Evolutionary conservation across 2,329 filamentous ascomycete genomes (phyloP), one percentile per base, ranked within the genome.

Genomic region (Lachnellula cervina): DNA sequence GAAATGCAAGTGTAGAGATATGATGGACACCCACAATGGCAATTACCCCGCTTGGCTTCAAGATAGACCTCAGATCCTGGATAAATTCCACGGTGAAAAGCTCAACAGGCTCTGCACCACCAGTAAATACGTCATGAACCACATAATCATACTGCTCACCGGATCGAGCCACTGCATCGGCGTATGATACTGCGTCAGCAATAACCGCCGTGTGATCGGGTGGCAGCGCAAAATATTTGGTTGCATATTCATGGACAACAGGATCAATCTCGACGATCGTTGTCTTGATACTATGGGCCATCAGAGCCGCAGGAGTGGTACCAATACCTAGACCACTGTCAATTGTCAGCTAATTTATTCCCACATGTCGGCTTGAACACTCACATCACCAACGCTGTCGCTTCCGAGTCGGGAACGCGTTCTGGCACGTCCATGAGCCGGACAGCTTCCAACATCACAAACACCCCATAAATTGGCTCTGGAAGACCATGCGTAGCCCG

Each of bases 101-200:
- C 7, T 86, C 78, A 2, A 92, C 83, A 0, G 94, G 94, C 71
- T 97, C 94, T 0, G 91, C 92, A 51, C 94, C 94, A 23, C 94
- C 94, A 0, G 94, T 99, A 71, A 99, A 99, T 23, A 99, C 94
- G 64, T 99, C 94, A 71, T 99, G 94, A 52, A 99, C 80, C 67
- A 99, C 94, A 75, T 96, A 97, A 74, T 97, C 87, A 70, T 88
- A 99, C 28, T 77, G 77, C 47, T 76, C 57, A 17, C 61, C 62
- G 56, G 64, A 46, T 50, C 72, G 67, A 53, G 75, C 75, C 48
- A 79, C 68, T 51, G 73, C 67, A 46, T 76, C 71, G 17, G 83
- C 80, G 70, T 85, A 96, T n/a, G 75, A 73, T 2, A 91, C 83
- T 0, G 94, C 94, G 65, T 99, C 90, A 50, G 86, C 82, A 60